Percentiles rank a stretch among this genome's conserved stretches.
Conservation (phyloP, 139 green algal genomes). For the Coelastrella sp. region DNA sequence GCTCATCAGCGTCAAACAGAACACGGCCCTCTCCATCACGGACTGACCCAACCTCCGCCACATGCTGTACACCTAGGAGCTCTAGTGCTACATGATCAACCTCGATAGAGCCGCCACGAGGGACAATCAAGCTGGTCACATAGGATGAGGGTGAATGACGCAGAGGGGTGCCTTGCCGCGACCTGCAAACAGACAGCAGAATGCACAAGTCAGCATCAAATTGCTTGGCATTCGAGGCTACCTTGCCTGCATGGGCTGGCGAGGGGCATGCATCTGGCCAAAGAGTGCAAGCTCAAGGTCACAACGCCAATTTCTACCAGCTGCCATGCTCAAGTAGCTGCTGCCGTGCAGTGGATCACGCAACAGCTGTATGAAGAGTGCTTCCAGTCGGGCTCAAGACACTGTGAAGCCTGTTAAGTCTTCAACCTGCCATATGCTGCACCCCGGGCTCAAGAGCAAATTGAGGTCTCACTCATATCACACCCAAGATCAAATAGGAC, state of each 20-base stretch:
- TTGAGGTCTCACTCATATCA: too few relatives aligned
- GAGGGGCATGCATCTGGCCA: constrained; percentile 10
- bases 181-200: not conserved
- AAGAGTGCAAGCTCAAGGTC: too few relatives aligned
- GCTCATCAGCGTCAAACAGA: constrained; percentile 74
- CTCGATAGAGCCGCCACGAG: constrained; percentile 68
- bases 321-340: too few relatives aligned
- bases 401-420: too few relatives aligned
- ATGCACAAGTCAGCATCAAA: constrained; percentile 1
- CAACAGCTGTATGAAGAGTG: too few relatives aligned
- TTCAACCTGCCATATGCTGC: too few relatives aligned
- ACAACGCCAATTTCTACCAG: too few relatives aligned
- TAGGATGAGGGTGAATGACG: constrained; percentile 72
- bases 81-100: constrained; percentile 70
- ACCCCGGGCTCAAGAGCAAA: too few relatives aligned
- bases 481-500: too few relatives aligned
- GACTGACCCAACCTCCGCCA: constrained; percentile 76
- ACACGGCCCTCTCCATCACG: constrained; percentile 50
- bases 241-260: not conserved
- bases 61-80: constrained; percentile 69
- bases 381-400: too few relatives aligned
- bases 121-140: constrained; percentile 83
- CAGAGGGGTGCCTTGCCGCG: constrained; percentile 50
- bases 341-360: too few relatives aligned
- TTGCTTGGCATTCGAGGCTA: not conserved